Evolutionary conservation across 1,284 basidiomycete genomes (phyloP), one percentile per base, ranked within the genome.

Genomic region (Malassezia brasiliensis): DNA sequence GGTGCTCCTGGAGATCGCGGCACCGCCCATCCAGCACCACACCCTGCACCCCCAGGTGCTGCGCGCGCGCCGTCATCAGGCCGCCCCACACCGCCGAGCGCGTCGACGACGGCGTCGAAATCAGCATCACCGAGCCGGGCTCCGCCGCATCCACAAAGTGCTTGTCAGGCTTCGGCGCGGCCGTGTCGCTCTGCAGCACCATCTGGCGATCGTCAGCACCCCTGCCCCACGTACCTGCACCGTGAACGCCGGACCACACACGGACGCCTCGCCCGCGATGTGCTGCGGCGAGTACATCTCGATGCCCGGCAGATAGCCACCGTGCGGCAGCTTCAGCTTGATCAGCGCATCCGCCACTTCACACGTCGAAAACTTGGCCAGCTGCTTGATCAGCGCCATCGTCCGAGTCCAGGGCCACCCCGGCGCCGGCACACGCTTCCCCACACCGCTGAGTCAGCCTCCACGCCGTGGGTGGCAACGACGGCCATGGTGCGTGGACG

Each of bases 1-100:
- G 80, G 65, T 88, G 86, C 75, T 93, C 90, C 2, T 79, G 77
- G 11, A 90, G 73, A 75, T 93, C 89, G 61, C 90, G 81, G 76
- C 86, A 88, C 11, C 87, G 81, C 1, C 89, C 89, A 46, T 78
- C 76, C 52, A 93, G 84, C 46, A 93, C 78, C 34, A 87, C 86
- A 6, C 87, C 89, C 15, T 79, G 76, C 5, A 83, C 83, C 20
- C 80, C 81, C 39, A 83, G 81, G 12, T 81, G 78, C 66, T 83
- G 81, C 0, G 89, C 88, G 15, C 88, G 85, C 0, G 86, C 85
- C 1, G 87, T 85, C 87, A 93, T 89, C 32, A 93, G 80, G 3
- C 89, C 90, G 8, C 90, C 90, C 86, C 90, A 90, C 0, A 88
- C 85, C 1, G 88, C 88, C 62, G 85, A 89, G 72, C 85, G 87